Percentiles rank a stretch among this genome's conserved stretches.
These are phyloP conservation scores for Coniochaeta hoffmannii DNA, from an alignment of 2,329 filamentous ascomycete genomes.

Conservation along the genomic window DNA sequence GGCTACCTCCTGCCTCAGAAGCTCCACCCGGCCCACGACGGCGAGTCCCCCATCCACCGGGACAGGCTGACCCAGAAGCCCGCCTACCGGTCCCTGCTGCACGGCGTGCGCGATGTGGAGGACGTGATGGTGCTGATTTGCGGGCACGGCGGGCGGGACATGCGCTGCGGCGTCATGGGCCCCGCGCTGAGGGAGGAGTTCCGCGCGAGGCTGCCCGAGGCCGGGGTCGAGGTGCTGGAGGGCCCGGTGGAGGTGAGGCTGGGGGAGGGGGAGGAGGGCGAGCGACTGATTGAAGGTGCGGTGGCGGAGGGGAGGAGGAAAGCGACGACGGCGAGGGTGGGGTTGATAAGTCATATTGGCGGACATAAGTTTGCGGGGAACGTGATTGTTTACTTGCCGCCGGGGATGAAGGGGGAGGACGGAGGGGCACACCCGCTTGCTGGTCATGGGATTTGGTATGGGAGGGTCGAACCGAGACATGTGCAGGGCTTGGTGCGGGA, in stretches of 20 bases:
- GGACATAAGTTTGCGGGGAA: slow-evolving; percentile 85
- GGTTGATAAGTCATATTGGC: slow-evolving; percentile 70
- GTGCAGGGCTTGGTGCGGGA: slow-evolving; percentile 69
- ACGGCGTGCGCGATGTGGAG: slow-evolving; percentile 51
- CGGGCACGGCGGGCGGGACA: slow-evolving; percentile 76
- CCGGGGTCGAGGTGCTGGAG: slow-evolving; percentile 40
- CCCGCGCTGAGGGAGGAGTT: slow-evolving; percentile 69
- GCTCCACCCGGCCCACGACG: slow-evolving; percentile 55
- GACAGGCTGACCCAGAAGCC: slow-evolving; percentile 44
- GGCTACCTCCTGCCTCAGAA: slow-evolving; percentile 58
- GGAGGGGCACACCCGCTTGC: slow-evolving; percentile 49
- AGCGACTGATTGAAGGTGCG: background rate
- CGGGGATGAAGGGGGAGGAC: slow-evolving; percentile 29
- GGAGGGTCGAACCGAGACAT: slow-evolving; percentile 65
- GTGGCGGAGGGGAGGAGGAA: slow-evolving; percentile 13
- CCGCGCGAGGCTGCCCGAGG: slow-evolving; percentile 43
- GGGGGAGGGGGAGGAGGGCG: background rate
- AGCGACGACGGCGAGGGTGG: slow-evolving; percentile 52
- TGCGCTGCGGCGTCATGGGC: slow-evolving; percentile 73
- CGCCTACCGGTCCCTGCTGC: slow-evolving; percentile 43
- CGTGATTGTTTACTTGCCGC: slow-evolving; percentile 73
- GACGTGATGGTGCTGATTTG: slow-evolving; percentile 80
- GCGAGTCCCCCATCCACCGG: slow-evolving; percentile 48
- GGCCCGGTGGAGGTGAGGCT: slow-evolving; percentile 32
- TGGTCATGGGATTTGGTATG: slow-evolving; percentile 76